These are phyloP conservation scores for Quercus alba DNA, from an alignment of 306 rosid species.

Conservation along the genomic window DNA sequence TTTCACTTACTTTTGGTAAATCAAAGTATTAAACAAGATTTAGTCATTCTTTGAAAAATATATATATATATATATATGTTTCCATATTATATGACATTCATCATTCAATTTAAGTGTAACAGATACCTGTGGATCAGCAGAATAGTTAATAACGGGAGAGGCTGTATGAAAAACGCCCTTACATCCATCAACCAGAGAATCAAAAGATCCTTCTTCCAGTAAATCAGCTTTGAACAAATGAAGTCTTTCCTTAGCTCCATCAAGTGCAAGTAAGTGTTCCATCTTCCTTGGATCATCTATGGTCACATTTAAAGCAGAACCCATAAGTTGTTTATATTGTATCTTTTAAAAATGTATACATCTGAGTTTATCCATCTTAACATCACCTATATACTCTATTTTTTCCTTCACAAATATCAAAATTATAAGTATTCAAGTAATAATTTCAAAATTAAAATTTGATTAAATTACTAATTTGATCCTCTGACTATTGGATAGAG, in stretches of 20 bases:
- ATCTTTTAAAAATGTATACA: neutral
- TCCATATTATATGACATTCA: too few relatives aligned
- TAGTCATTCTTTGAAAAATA: too few relatives aligned
- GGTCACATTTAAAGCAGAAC: neutral
- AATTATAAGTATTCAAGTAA: neutral
- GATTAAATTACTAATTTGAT: too few relatives aligned
- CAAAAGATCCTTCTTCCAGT: constrained; percentile 17
- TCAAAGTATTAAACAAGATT: too few relatives aligned
- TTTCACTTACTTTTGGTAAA: too few relatives aligned
- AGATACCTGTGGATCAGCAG: neutral
- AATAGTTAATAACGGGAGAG: neutral
- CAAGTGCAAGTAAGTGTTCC: constrained; percentile 22
- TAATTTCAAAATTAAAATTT: too few relatives aligned
- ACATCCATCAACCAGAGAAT: constrained; percentile 12
- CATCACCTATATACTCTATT: neutral
- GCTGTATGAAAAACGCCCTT: constrained; percentile 16
- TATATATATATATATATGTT: too few relatives aligned
- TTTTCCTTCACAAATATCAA: neutral
- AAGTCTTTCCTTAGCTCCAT: constrained; percentile 34
- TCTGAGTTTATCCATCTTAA: neutral
- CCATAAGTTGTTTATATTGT: neutral
- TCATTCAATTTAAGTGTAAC: too few relatives aligned
- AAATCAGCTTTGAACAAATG: constrained; percentile 3
- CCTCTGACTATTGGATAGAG: too few relatives aligned
- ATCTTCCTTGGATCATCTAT: constrained; percentile 24